A percentile compares a stretch with the other conserved stretches of the same genome.
Conservation (phyloP, 371 early-diverging fungal genomes). For the Syncephalis fuscata region DNA sequence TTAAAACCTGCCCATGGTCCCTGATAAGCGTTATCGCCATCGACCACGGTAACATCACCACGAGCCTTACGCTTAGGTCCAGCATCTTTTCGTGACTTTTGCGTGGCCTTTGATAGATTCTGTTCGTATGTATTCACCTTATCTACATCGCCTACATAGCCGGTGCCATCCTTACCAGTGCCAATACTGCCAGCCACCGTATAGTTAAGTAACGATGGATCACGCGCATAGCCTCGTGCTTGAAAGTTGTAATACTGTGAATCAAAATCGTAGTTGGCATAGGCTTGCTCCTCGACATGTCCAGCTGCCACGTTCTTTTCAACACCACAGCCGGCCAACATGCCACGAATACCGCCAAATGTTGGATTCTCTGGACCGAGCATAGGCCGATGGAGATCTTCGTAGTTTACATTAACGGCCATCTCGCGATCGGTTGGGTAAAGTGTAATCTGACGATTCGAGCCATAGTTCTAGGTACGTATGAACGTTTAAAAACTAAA, state of each 20-base stretch:
- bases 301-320: slow-evolving; percentile 23
- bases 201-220: slow-evolving; percentile 41
- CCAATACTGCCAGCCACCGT: slow-evolving; percentile 30
- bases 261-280: slow-evolving; percentile 57
- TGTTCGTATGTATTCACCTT: slow-evolving; percentile 22
- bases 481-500: not conserved
- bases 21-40: slow-evolving; percentile 63
- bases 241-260: slow-evolving; percentile 65
- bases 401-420: slow-evolving; percentile 60
- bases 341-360: too few relatives aligned
- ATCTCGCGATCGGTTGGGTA: slow-evolving; percentile 49
- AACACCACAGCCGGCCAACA: too few relatives aligned
- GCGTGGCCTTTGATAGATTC: slow-evolving; percentile 18
- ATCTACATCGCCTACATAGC: slow-evolving; percentile 50
- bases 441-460: slow-evolving; percentile 24
- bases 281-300: slow-evolving; percentile 63
- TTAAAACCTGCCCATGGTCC: slow-evolving; percentile 96
- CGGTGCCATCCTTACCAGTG: slow-evolving; percentile 32
- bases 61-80: slow-evolving; percentile 51
- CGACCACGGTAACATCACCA: slow-evolving; percentile 58
- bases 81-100: slow-evolving; percentile 25
- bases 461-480: slow-evolving; percentile 17
- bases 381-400: slow-evolving; percentile 42
- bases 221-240: slow-evolving; percentile 68
- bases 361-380: slow-evolving; percentile 58